Percentiles rank a stretch among this genome's conserved stretches.
Evolutionary conservation across 148 eudicot genomes (phyloP).

Genomic region (Arctostaphylos glauca): DNA sequence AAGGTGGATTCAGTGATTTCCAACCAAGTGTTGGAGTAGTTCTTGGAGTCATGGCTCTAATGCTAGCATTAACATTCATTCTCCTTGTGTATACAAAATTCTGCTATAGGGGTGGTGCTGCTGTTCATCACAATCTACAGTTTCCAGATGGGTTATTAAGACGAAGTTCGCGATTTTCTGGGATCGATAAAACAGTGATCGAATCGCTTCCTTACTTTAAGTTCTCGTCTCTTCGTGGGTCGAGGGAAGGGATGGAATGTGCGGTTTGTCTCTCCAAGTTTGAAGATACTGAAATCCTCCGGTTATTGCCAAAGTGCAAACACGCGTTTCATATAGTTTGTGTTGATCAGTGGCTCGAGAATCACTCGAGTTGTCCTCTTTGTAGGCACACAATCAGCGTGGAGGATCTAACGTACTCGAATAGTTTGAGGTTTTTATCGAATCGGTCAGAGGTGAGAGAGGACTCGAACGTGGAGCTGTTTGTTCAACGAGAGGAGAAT

Average conservation of each 20-base stretch:
- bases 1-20: conserved; percentile 26
- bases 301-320: conserved; percentile 73
- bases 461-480: conserved; percentile 40
- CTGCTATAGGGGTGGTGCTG: conserved; percentile 26
- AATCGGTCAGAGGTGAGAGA: conserved; percentile 18
- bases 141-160: conserved; percentile 19
- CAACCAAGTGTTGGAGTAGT: conserved; percentile 76
- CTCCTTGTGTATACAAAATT: conserved; percentile 58
- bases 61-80: conserved; percentile 52
- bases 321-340: conserved; percentile 77
- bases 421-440: conserved; percentile 40
- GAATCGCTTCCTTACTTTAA: conserved; percentile 68
- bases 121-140: not conserved
- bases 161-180: conserved; percentile 34
- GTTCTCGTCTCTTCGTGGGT: conserved; percentile 61
- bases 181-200: conserved; percentile 53
- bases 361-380: conserved; percentile 79
- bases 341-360: conserved; percentile 70
- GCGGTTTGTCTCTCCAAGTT: conserved; percentile 66
- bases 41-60: conserved; percentile 49
- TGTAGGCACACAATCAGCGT: conserved; percentile 51
- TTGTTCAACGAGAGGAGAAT: conserved; percentile 49
- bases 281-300: conserved; percentile 53
- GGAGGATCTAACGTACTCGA: conserved; percentile 43
- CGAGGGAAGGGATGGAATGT: conserved; percentile 72